A percentile compares a stretch with the other conserved stretches of the same genome.
phyloP scores from a whole-genome alignment of 164 flowering plant genomes.

The Cinnamomum micranthum region DNA sequence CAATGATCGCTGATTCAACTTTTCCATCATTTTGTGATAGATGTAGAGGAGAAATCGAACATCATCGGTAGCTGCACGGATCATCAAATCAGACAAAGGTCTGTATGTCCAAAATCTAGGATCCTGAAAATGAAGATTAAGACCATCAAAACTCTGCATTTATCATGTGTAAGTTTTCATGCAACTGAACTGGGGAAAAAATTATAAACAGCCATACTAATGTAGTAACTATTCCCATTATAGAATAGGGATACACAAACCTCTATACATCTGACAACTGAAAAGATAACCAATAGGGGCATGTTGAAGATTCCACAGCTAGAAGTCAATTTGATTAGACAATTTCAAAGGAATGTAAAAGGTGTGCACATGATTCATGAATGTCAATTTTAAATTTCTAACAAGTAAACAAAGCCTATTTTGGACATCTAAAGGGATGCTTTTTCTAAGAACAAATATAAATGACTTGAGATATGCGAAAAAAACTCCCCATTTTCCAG shows the following conservation, averaged over 20 bases:
- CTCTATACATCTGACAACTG: not conserved
- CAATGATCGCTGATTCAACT: conserved; percentile 55
- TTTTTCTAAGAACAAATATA: not conserved
- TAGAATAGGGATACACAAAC: not conserved
- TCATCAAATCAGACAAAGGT: conserved; percentile 82
- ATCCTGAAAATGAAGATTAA: conserved; percentile 51
- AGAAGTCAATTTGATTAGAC: not conserved
- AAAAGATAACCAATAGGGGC: not conserved
- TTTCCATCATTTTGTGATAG: conserved; percentile 82
- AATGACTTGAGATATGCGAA: not conserved
- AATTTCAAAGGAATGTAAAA: not conserved
- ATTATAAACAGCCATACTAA: not conserved
- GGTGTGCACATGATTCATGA: not conserved
- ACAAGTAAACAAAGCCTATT: not conserved
- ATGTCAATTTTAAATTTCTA: not conserved
- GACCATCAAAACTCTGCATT: conserved; percentile 2
- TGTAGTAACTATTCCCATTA: not conserved
- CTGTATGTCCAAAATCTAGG: conserved; percentile 85
- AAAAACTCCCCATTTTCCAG: not conserved
- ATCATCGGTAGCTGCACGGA: conserved; percentile 95
- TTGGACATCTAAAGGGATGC: not conserved
- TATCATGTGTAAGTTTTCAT: not conserved
- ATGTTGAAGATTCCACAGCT: not conserved
- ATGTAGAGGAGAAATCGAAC: conserved; percentile 88
- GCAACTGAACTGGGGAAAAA: not conserved